Evolutionary conservation across 805 yeast species (phyloP).

Genomic region (Zygosaccharomyces pseudorouxii): DNA sequence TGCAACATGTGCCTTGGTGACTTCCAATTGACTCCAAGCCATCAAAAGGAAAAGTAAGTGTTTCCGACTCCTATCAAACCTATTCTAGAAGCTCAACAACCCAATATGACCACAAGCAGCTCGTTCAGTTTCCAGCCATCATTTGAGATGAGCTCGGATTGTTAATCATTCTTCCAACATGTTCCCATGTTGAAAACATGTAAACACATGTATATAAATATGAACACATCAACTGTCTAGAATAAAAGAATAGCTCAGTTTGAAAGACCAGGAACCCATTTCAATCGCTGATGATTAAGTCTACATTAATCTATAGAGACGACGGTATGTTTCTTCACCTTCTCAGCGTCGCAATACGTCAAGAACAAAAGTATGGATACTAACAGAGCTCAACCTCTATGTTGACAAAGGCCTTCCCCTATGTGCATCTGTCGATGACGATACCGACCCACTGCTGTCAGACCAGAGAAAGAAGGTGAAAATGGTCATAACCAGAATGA

Average conservation of each 20-base stretch:
- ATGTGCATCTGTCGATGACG: conserved; percentile 86
- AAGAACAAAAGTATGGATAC: neutral
- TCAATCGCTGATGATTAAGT: conserved; percentile 48
- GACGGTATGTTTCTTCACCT: conserved; percentile 45
- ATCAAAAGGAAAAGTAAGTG: conserved; percentile 6
- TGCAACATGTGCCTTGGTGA: conserved; percentile 71
- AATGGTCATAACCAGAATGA: conserved; percentile 65
- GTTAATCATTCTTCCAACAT: neutral
- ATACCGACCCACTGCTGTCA: conserved; percentile 51
- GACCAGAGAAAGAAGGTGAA: conserved; percentile 86
- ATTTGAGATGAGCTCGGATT: neutral
- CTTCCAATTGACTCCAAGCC: conserved; percentile 34
- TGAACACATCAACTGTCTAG: neutral
- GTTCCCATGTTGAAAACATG: neutral
- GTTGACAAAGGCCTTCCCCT: conserved; percentile 65
- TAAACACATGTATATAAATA: neutral
- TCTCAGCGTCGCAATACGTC: neutral
- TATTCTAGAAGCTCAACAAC: no score
- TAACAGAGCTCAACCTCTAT: neutral
- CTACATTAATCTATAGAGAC: conserved; percentile 60
- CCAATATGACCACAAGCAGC: neutral
- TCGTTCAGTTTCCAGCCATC: neutral
- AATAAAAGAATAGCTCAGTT: neutral
- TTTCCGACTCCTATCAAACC: neutral
- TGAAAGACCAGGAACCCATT: neutral